These are phyloP conservation scores for Sphaerulina musiva DNA, from an alignment of 2,329 filamentous ascomycete genomes.

Conservation along the genomic window DNA sequence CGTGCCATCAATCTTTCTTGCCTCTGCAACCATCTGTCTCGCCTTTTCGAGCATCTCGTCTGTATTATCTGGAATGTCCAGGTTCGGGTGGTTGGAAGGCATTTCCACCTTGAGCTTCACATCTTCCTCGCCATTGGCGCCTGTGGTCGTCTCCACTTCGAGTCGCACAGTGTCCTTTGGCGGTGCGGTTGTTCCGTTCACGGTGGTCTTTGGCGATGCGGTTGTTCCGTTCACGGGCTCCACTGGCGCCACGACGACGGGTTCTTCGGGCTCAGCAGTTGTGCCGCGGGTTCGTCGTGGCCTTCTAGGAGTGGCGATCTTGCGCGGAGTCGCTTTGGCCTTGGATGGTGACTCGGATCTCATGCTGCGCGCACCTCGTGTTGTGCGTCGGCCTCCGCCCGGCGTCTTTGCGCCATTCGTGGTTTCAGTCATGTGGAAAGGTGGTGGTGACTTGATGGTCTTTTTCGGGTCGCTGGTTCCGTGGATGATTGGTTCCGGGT, in stretches of 20 bases:
- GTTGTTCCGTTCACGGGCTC: constrained; percentile 18
- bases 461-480: constrained; percentile 54
- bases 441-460: constrained; percentile 74
- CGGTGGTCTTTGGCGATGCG: constrained; percentile 6
- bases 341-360: constrained; percentile 54
- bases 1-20: constrained; percentile 48
- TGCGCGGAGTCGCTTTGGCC: constrained; percentile 38
- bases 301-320: constrained; percentile 50
- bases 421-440: constrained; percentile 48
- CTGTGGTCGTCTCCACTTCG: constrained; percentile 58
- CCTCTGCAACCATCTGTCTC: constrained; percentile 77
- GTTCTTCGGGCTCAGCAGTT: constrained; percentile 27
- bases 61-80: constrained; percentile 64
- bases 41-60: constrained; percentile 79
- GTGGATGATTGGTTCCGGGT: constrained; percentile 71
- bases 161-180: constrained; percentile 55
- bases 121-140: constrained; percentile 52
- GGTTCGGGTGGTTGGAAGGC: constrained; percentile 58
- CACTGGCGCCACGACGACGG: constrained; percentile 13
- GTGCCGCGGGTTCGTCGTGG: constrained; percentile 40
- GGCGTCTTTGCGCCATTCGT: constrained; percentile 26
- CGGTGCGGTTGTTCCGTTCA: constrained; percentile 9
- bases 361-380: constrained; percentile 45
- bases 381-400: constrained; percentile 19
- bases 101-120: constrained; percentile 72